These are phyloP conservation scores for grape (Vitis vinifera) DNA, from an alignment of 164 flowering plant species.

Conservation along the genomic window ASM3070453v1 NC_081808.1:22125001-22125500, in stretches of 20 bases:
- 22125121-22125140: conserved; percentile 58
- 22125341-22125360: background rate
- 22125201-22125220: conserved; percentile 81
- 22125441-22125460: conserved; percentile 32
- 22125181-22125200: conserved; percentile 55
- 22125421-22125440: conserved; percentile 52
- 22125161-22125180: conserved; percentile 59
- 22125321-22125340: no score
- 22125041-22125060: conserved; percentile 37
- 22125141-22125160: conserved; percentile 59
- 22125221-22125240: conserved; percentile 44
- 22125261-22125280: background rate
- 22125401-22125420: conserved; percentile 47
- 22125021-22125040: conserved; percentile 74
- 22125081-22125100: background rate
- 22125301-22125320: background rate
- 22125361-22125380: background rate
- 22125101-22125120: conserved; percentile 12
- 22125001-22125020: conserved; percentile 38
- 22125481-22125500: no score
- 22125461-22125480: conserved; percentile 11
- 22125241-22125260: background rate
- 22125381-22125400: conserved; percentile 1
- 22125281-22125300: background rate
- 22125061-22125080: background rate